phyloP scores from a whole-genome alignment of 2,329 filamentous ascomycete species.

The Xylogone sp. region DNA sequence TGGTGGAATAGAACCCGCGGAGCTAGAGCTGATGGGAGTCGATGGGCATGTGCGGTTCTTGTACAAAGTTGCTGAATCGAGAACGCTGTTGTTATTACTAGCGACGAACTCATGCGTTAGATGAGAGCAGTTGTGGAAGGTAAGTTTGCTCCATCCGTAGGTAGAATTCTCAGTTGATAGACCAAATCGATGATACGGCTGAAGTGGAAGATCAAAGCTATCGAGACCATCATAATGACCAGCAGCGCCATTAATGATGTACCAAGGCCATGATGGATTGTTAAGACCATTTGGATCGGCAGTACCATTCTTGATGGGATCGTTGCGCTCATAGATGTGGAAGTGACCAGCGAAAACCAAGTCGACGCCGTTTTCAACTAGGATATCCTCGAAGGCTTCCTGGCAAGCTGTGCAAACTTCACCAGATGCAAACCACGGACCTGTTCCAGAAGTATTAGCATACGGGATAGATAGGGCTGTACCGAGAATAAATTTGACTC shows the following conservation, averaged over 20 bases:
- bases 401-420: conserved; percentile 34
- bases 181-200: conserved; percentile 18
- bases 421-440: conserved; percentile 10
- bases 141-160: conserved; percentile 35
- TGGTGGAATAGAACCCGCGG: neutral
- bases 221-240: conserved; percentile 28
- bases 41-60: conserved; percentile 10
- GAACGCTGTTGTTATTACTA: conserved; percentile 24
- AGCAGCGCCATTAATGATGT: conserved; percentile 25
- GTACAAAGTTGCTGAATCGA: conserved; percentile 28
- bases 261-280: conserved; percentile 17
- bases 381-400: conserved; percentile 39
- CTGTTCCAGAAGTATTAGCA: neutral
- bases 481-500: neutral
- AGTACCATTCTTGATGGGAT: conserved; percentile 3
- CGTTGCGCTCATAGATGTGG: conserved; percentile 38
- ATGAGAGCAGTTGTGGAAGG: conserved; percentile 37
- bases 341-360: conserved; percentile 40
- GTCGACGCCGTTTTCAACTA: conserved; percentile 41
- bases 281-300: conserved; percentile 5
- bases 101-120: conserved; percentile 34
- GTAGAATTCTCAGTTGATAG: conserved; percentile 26
- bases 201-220: conserved; percentile 1
- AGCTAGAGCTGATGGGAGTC: neutral
- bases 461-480: conserved; percentile 5